These are phyloP conservation scores for Mycosarcoma maydis DNA, from an alignment of 1,284 basidiomycete genomes.

Conservation along the genomic window DNA sequence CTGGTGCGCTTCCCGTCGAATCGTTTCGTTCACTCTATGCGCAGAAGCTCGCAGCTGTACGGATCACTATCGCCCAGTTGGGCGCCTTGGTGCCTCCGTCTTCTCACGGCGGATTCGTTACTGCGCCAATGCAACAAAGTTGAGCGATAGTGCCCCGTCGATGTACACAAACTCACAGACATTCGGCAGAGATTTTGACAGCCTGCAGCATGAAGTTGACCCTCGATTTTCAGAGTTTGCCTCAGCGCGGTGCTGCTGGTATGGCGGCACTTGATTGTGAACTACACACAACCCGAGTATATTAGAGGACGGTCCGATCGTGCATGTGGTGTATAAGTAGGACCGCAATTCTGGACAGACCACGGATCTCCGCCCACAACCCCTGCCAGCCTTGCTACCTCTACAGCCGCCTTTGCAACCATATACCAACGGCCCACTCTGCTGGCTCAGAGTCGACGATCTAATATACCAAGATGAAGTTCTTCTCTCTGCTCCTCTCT, in stretches of 20 bases:
- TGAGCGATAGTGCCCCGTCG: too few species aligned
- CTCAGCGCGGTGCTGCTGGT: too few species aligned
- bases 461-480: constrained; percentile 34
- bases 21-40: constrained; percentile 2
- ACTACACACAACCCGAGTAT: too few species aligned
- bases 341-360: constrained; percentile 23
- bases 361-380: constrained; percentile 21
- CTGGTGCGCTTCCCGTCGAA: neutral
- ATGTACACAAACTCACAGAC: too few species aligned
- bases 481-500: constrained; percentile 24
- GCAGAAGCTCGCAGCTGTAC: neutral
- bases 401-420: neutral
- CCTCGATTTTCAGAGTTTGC: too few species aligned
- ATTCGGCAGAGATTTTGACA: too few species aligned
- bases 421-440: constrained; percentile 1
- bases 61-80: too few species aligned
- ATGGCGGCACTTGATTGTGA: too few species aligned
- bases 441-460: constrained; percentile 27
- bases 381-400: neutral
- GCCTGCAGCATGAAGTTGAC: too few species aligned
- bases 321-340: constrained; percentile 26
- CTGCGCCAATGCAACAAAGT: too few species aligned
- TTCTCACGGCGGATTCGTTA: too few species aligned
- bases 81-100: too few species aligned
- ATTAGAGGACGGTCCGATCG: neutral